Percentiles rank a stretch among this genome's conserved stretches.
Conservation (phyloP, 1,284 basidiomycete species). For the Agroathelia rolfsii region DNA sequence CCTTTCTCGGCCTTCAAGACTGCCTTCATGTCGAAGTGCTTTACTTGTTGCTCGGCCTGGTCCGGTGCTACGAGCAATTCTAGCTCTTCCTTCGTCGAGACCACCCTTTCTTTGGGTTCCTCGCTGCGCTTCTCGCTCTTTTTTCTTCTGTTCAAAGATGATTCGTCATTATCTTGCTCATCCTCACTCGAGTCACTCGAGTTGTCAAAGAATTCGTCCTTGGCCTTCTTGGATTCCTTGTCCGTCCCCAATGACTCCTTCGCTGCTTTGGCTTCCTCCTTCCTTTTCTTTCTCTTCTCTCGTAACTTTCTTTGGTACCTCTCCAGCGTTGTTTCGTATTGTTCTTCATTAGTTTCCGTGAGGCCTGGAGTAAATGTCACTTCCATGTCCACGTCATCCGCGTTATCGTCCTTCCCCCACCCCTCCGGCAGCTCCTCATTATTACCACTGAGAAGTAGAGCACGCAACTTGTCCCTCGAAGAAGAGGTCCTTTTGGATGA, state of each 20-base stretch:
- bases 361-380: constrained; percentile 89
- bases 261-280: constrained; percentile 50
- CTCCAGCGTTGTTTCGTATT: constrained; percentile 76
- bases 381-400: constrained; percentile 69
- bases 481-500: constrained; percentile 36
- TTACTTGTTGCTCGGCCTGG: constrained; percentile 41
- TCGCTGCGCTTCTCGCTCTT: too few species aligned
- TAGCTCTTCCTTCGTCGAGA: constrained; percentile 51
- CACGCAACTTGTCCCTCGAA: constrained; percentile 57
- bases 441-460: constrained; percentile 57
- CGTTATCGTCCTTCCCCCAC: constrained; percentile 47
- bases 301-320: constrained; percentile 80
- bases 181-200: constrained; percentile 19
- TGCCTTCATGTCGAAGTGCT: constrained; percentile 90
- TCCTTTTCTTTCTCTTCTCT: constrained; percentile 76
- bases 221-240: too few species aligned
- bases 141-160: constrained; percentile 11
- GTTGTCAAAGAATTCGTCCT: too few species aligned
- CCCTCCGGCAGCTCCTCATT: constrained; percentile 66
- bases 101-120: too few species aligned
- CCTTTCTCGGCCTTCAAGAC: constrained; percentile 80
- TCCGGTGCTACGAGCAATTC: constrained; percentile 55
- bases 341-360: constrained; percentile 40
- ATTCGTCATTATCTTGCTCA: too few species aligned
- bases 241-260: too few species aligned